Conservation (phyloP, 805 yeast genomes). For the Yarrowia hollandica region DNA sequence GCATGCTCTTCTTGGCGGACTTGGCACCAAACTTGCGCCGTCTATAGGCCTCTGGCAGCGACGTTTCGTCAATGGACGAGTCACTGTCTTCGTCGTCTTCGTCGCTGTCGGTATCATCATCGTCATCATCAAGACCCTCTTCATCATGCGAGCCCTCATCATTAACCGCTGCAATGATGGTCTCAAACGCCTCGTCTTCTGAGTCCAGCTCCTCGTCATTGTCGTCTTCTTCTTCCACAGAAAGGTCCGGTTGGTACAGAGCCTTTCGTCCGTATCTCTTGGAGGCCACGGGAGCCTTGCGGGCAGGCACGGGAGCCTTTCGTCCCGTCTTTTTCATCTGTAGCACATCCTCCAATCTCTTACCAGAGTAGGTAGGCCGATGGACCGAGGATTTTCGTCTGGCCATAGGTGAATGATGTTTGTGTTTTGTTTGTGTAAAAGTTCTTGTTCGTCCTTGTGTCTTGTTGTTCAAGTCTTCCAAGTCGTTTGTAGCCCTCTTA, state of each 20-base stretch:
- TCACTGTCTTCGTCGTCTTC: conserved; percentile 16
- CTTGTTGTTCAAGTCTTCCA: not conserved
- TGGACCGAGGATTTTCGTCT: conserved; percentile 27
- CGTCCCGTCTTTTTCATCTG: conserved; percentile 18
- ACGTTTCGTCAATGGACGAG: conserved; percentile 25
- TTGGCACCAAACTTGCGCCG: conserved; percentile 29
- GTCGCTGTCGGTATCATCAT: not conserved
- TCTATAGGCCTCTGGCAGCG: conserved; percentile 26
- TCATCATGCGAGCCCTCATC: conserved; percentile 26
- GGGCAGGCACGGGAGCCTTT: conserved; percentile 10
- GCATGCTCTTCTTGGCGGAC: conserved; percentile 25
- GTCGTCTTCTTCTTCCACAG: not conserved
- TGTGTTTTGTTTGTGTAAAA: not conserved
- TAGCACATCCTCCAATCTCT: conserved; percentile 23
- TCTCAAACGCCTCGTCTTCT: conserved; percentile 29
- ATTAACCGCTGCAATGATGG: conserved; percentile 29
- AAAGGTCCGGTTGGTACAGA: not conserved
- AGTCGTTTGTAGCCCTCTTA: not conserved
- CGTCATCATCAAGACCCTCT: not conserved
- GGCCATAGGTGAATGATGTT: conserved; percentile 13
- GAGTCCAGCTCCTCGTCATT: conserved; percentile 19
- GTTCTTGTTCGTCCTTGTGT: not conserved
- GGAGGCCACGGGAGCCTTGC: conserved; percentile 17
- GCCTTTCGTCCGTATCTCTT: conserved; percentile 22
- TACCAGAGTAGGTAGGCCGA: conserved; percentile 25